Base-by-base conservation (phyloP, 176 grass and related monocot species). In the Dactylis glomerata region DNA sequence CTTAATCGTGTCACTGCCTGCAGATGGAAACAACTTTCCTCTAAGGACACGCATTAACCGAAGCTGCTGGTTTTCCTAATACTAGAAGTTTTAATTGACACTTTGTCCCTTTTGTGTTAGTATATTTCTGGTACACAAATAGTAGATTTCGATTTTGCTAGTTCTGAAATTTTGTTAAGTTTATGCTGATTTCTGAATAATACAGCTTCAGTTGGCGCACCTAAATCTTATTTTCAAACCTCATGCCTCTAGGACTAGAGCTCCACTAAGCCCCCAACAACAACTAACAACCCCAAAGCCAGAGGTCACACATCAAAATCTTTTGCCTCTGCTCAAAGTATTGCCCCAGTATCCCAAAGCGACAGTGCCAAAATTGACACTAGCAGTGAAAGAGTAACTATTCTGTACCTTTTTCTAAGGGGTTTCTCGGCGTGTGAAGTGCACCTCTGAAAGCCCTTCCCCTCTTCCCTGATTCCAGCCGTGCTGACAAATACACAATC, bases 401-500 rank as follows among this genome's bases (percentile, higher is more conserved):
- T 40, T 52, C 27, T 63, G 16, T 27, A 30, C 61, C n/a, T 8
- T 36, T 68, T 44, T 27, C 11, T 37, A 15, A 38, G 65, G 13
- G 31, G 47, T 81, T 81, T 23, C 40, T 44, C 22, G 4, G 31
- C 31, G 37, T 70, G 75, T 73, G 54, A 65, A 54, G 42, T 52
- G 65, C 83, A 17, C 20, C 23, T 80, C 45, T 41, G 81, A 38
- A 28, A 36, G 15, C 22, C 34, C 54, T 24, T 26, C 38, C 41
- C 49, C 45, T 8, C 38, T 30, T 31, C 59, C n/a, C 79, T 69
- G 31, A 26, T 62, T 81, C 20, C 14, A 72, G 24, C 83, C 83
- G 22, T 44, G 54, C 79, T 78, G 77, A 85, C 73, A 68, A 51
- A 77, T 38, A 84, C 45, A 68, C 45, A 84, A 77, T 28, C 14